These are phyloP conservation scores for Hypomyces rosellus DNA, from an alignment of 2,329 filamentous ascomycete species.

Conservation along the genomic window DNA sequence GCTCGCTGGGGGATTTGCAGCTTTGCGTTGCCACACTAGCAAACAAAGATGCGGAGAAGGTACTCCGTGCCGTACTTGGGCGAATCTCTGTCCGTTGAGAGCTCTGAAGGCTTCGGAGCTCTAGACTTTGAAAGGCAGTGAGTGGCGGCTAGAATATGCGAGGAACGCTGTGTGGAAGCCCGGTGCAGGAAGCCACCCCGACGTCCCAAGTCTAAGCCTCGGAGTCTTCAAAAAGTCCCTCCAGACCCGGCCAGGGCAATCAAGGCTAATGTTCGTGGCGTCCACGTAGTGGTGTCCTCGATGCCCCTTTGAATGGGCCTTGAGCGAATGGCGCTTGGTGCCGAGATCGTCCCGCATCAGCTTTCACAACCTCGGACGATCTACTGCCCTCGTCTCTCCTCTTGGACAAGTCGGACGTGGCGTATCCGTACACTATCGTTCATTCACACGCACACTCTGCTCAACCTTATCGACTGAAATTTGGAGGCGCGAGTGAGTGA, in stretches of 20 bases:
- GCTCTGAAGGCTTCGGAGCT: neutral
- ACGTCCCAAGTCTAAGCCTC: constrained; percentile 8
- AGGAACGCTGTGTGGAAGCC: constrained; percentile 9
- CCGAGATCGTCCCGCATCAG: constrained; percentile 11
- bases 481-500: neutral
- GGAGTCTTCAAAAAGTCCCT: constrained; percentile 11
- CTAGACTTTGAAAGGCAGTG: neutral
- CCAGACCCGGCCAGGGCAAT: neutral
- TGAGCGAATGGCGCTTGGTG: constrained; percentile 9
- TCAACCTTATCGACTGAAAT: constrained; percentile 3
- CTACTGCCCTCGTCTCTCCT: neutral
- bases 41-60: too few relatives aligned
- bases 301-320: neutral
- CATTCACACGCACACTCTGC: neutral
- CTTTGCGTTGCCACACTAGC: too few relatives aligned
- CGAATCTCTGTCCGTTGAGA: neutral
- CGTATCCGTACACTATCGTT: too few relatives aligned
- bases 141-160: constrained; percentile 2
- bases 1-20: neutral
- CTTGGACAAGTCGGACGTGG: neutral
- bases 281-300: neutral
- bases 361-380: constrained; percentile 7
- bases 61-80: too few relatives aligned
- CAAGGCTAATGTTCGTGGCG: neutral
- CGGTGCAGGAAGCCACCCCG: neutral